A percentile compares a stretch with the other conserved stretches of the same genome.
Conservation (phyloP, 306 rosid species). For the Hippophae rhamnoides region DNA sequence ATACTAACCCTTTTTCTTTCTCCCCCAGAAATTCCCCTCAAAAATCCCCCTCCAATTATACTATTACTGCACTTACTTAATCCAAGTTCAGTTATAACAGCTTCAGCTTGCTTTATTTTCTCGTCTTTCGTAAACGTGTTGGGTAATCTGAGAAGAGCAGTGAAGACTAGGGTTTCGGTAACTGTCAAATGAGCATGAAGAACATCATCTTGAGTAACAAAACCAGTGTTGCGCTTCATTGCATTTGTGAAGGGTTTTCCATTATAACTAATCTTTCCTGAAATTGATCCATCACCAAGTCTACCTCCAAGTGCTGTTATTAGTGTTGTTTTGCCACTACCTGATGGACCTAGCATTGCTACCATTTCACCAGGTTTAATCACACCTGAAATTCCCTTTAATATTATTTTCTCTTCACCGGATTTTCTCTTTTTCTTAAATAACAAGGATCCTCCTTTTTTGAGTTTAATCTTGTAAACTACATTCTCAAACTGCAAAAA, state of each 20-base stretch:
- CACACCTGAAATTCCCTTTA: slow-evolving; percentile 45
- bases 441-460: background rate
- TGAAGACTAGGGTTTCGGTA: slow-evolving; percentile 53
- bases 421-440: slow-evolving; percentile 10
- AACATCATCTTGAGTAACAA: slow-evolving; percentile 68
- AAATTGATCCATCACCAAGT: slow-evolving; percentile 40
- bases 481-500: slow-evolving; percentile 46
- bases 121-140: slow-evolving; percentile 28
- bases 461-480: slow-evolving; percentile 31
- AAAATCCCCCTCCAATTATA: slow-evolving; percentile 25
- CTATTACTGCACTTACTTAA: slow-evolving; percentile 47
- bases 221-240: slow-evolving; percentile 53
- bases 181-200: slow-evolving; percentile 60
- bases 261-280: slow-evolving; percentile 37
- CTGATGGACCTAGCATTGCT: slow-evolving; percentile 84
- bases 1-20: slow-evolving; percentile 79
- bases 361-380: slow-evolving; percentile 60
- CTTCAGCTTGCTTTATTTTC: slow-evolving; percentile 31
- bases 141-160: slow-evolving; percentile 61
- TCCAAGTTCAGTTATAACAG: slow-evolving; percentile 48
- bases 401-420: slow-evolving; percentile 33
- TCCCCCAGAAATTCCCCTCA: slow-evolving; percentile 76
- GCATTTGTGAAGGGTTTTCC: slow-evolving; percentile 35
- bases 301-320: slow-evolving; percentile 63
- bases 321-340: slow-evolving; percentile 78